These are phyloP conservation scores for Podaxis mareebaensis DNA, from an alignment of 768 basidiomycete genomes.

Conservation along the genomic window DNA sequence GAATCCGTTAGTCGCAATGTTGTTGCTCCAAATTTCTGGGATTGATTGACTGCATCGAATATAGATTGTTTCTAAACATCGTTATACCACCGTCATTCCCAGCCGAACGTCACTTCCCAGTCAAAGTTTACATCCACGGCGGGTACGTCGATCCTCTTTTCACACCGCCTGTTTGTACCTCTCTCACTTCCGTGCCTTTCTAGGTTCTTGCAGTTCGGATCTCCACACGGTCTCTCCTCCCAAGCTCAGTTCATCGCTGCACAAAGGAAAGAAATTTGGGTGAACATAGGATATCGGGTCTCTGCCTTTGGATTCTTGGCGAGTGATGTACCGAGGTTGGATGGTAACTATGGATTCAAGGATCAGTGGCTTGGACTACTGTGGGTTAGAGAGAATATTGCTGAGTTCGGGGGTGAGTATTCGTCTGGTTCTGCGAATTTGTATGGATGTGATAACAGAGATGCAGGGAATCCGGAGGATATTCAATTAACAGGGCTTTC, in stretches of 20 bases:
- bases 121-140: conserved; percentile 78
- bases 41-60: not conserved
- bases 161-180: not conserved
- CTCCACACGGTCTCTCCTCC: conserved; percentile 58
- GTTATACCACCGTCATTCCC: conserved; percentile 57
- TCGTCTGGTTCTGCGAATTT: not conserved
- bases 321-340: conserved; percentile 56
- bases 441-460: not conserved
- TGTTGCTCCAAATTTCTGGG: not conserved
- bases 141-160: conserved; percentile 42
- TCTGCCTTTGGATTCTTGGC: conserved; percentile 80
- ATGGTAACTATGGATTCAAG: conserved; percentile 83
- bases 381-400: conserved; percentile 72
- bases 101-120: conserved; percentile 48
- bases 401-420: conserved; percentile 61
- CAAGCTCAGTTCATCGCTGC: conserved; percentile 71
- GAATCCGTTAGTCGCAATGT: conserved; percentile 53
- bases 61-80: conserved; percentile 63
- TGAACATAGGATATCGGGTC: conserved; percentile 77
- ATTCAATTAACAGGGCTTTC: conserved; percentile 71
- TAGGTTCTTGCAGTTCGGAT: conserved; percentile 80
- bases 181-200: not conserved
- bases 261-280: conserved; percentile 67
- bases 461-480: conserved; percentile 56
- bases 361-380: conserved; percentile 79